Evolutionary conservation across 306 rosid genomes (phyloP).

Genomic region (Prunus mira): DNA sequence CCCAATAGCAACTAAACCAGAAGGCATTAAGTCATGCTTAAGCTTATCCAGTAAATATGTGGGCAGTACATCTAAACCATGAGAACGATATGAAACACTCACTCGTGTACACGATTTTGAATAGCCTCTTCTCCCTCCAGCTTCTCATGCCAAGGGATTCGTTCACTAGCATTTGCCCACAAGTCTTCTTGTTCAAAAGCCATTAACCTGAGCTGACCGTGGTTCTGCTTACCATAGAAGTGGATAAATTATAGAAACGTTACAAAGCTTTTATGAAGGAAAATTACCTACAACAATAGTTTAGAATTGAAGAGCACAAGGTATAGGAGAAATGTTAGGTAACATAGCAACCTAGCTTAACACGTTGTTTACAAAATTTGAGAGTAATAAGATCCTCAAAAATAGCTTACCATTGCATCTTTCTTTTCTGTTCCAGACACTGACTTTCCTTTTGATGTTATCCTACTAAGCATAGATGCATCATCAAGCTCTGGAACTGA

Average conservation of each 20-base stretch:
- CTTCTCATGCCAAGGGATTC: slow-evolving; percentile 88
- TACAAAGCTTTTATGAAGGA: slow-evolving; percentile 13
- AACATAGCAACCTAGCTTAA: neutral
- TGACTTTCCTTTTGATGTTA: slow-evolving; percentile 77
- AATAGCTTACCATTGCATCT: slow-evolving; percentile 52
- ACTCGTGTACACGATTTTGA: slow-evolving; percentile 95
- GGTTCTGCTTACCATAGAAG: slow-evolving; percentile 57
- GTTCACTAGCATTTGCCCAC: slow-evolving; percentile 83
- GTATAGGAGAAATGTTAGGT: slow-evolving; percentile 1
- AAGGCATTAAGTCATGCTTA: neutral
- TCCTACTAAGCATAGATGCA: slow-evolving; percentile 62
- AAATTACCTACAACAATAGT: neutral
- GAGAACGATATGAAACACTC: slow-evolving; percentile 30
- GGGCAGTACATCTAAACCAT: slow-evolving; percentile 14
- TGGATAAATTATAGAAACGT: slow-evolving; percentile 20
- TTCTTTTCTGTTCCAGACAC: slow-evolving; percentile 47
- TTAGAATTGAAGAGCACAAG: neutral
- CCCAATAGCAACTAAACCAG: neutral
- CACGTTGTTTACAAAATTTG: slow-evolving; percentile 1
- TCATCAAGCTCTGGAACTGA: slow-evolving; percentile 58
- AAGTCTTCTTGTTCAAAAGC: slow-evolving; percentile 87
- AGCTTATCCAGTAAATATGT: slow-evolving; percentile 1
- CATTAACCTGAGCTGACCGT: slow-evolving; percentile 76
- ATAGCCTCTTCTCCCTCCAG: slow-evolving; percentile 88
- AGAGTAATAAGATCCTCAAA: neutral